Base-by-base conservation (phyloP, 257 asterid species). In the Datura wrightii region DNA sequence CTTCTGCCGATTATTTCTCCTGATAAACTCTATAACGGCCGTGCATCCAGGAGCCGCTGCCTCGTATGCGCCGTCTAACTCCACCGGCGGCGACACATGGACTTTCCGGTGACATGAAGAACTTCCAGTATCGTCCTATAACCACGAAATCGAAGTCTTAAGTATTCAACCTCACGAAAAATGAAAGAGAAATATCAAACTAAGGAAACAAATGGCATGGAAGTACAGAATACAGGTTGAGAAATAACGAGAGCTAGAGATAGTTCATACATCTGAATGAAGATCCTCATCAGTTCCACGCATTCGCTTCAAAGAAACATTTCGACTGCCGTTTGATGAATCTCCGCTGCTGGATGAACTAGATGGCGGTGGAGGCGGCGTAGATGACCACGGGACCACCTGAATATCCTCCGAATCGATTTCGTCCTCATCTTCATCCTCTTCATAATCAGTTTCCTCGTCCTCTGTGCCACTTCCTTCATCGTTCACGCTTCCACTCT, bases 371-470 rank as follows among this genome's bases (percentile, higher is more conserved):
- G 93, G 89, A 76, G 93, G 94, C 59, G 92, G 91, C 2, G 85
- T 52, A n/a, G 86, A 54, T 65, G 90, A 86, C 92, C 92, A 85
- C 65, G 92, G 93, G 37, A 89, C 90, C 4, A 92, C 91, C 85
- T 91, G 97, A 85, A 85, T 85, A 79, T 91, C 94, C 85, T 84
- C 92, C 56, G 10, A 24, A 70, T 83, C 88, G 19, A n/a, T 46
- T 2, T 62, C 88, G 5, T 60, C 88, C 4, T 83, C 88, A 0
- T 83, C 87, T 8, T 83, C 83, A 2, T 85, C 65, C 3, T 66
- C 89, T 1, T 53, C 84, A 2, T 78, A 72, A 1, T 53, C 84
- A 5, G 63, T 87, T 5, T 83, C 88, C 85, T 83, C 92, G 7
- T 82, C 82, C 0, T 83, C 83, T 1, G 36, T 52, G 0, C 10